Evolutionary conservation across 345 rosid species (phyloP), one percentile per base, ranked within the genome.

Genomic region (Sonneratia alba): DNA sequence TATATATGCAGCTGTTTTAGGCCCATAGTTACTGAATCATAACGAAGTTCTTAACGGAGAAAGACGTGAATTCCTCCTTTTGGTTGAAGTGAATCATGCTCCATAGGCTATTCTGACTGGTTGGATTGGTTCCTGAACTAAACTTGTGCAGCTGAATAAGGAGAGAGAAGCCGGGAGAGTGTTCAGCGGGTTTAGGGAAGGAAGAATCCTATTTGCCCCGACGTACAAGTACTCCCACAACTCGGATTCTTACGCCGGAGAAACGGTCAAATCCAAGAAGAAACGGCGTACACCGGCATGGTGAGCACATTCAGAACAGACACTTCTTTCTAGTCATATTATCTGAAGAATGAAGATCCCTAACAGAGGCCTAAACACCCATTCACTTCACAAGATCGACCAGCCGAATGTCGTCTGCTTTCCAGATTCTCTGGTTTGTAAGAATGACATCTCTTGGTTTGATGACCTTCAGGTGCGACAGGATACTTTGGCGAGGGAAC

Each of bases 271-370:
- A 73, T 85, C 97, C 69, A 95, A 85, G 91, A 96, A 83, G 83
- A 92, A 92, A 81, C 94, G 99, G 19, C 85, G 99, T 67, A 96
- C 99, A 1, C 99, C 99, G 6, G 99, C 98, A 66, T 96, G 99
- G 99, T 96, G 22, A 34, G 27, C 57, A 38, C 43, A 14, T 36
- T 3, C 15, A 51, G 14, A 3, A 48, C 47, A 43, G 49, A 45
- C 13, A 45, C 49, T 7, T 3, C 10, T 7, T 45, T 45, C 49
- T 6, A 45, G 49, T 27, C 32, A 1, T 27, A 27, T 27, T 27
- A 27, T 27, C 32, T 27, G 32, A 27, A 27, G 32, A 27, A 27
- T 27, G 32, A 27, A 27, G 32, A 27, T 27, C 32, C 32, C 32
- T 27, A 27, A 27, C 32, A 27, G 32, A 27, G 32, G 0, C 32